Conservation (phyloP, 371 early-diverging fungal genomes). For the Mucor circinelloides region DNA sequence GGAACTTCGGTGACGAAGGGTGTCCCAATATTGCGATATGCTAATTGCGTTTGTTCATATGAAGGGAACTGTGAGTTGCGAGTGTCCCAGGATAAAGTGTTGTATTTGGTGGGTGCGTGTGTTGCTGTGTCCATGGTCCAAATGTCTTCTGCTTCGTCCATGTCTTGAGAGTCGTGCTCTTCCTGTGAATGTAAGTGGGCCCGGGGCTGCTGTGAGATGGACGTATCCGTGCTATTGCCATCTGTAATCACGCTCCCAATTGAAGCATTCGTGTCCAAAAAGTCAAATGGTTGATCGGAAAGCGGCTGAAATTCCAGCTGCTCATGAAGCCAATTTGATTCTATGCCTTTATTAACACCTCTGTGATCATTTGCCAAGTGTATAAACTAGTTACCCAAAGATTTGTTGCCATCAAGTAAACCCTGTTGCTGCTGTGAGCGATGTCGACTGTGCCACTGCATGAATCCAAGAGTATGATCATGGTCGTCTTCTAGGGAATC, state of each 20-base stretch:
- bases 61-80: conserved; percentile 9
- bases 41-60: conserved; percentile 11
- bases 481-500: neutral
- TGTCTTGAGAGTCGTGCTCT: conserved; percentile 1
- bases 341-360: neutral
- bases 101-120: neutral
- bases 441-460: neutral
- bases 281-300: conserved; percentile 12
- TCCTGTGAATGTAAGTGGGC: neutral
- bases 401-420: neutral
- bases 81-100: conserved; percentile 26
- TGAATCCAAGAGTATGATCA: neutral
- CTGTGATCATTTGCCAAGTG: neutral
- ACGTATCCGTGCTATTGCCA: neutral
- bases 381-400: neutral
- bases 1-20: conserved; percentile 51
- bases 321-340: conserved; percentile 1
- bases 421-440: neutral
- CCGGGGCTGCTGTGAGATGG: neutral
- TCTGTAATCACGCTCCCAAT: neutral
- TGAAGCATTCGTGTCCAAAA: neutral
- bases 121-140: neutral
- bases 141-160: conserved; percentile 15
- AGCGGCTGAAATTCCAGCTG: conserved; percentile 1
- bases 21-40: conserved; percentile 21